Evolutionary conservation across 768 basidiomycete genomes (phyloP).

Genomic region (Lactifluus pinguis): DNA sequence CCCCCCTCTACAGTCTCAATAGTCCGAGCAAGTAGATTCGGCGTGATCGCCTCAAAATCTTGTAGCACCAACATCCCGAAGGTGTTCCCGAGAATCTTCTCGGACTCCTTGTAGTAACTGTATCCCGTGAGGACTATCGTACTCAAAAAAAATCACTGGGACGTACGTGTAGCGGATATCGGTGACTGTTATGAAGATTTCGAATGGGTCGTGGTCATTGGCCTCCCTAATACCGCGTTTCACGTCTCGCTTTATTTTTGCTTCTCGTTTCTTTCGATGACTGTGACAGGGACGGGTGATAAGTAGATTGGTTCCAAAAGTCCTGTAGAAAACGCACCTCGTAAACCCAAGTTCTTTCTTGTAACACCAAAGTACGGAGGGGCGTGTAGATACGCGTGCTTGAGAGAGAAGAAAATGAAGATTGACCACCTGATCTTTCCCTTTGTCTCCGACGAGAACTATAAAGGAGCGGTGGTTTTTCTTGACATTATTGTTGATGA

Average conservation of each 20-base stretch:
- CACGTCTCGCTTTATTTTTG: slow-evolving; percentile 92
- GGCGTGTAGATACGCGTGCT: slow-evolving; percentile 78
- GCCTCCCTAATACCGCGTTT: slow-evolving; percentile 90
- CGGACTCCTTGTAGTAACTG: slow-evolving; percentile 92
- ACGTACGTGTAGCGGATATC: slow-evolving; percentile 95
- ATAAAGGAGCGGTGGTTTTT: slow-evolving; percentile 91
- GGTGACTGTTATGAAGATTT: slow-evolving; percentile 97
- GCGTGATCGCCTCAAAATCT: slow-evolving; percentile 97
- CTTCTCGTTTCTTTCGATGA: slow-evolving; percentile 94
- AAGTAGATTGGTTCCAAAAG: neutral
- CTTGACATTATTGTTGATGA: slow-evolving; percentile 91
- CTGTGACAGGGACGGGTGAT: slow-evolving; percentile 40
- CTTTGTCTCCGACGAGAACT: slow-evolving; percentile 91
- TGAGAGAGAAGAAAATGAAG: slow-evolving; percentile 92
- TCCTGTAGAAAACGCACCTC: slow-evolving; percentile 42
- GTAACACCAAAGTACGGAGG: slow-evolving; percentile 96
- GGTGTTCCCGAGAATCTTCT: slow-evolving; percentile 94
- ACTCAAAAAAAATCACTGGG: neutral
- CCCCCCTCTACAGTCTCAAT: slow-evolving; percentile 99
- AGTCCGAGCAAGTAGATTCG: slow-evolving; percentile 91
- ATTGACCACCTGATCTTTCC: slow-evolving; percentile 92
- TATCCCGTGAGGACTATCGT: neutral
- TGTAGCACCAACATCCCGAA: slow-evolving; percentile 96
- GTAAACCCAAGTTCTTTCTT: slow-evolving; percentile 98
- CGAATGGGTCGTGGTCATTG: slow-evolving; percentile 95